A percentile compares a stretch with the other conserved stretches of the same genome.
phyloP scores from a whole-genome alignment of 2,329 filamentous ascomycete species.

The Claviceps digitariae region DNA sequence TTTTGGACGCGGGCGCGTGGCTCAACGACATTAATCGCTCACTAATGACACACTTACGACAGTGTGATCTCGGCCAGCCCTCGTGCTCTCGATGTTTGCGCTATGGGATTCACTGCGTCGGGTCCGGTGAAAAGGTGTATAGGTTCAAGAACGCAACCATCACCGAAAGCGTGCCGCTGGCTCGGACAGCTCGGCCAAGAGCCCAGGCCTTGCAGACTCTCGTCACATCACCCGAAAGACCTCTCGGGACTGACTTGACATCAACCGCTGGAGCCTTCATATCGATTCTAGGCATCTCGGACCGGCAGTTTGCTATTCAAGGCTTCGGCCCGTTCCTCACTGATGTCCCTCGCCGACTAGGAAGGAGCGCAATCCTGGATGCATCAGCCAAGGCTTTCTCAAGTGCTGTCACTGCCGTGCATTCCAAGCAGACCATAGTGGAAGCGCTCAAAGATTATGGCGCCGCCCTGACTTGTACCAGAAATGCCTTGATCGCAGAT shows the following conservation, averaged over 20 bases:
- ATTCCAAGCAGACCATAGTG: conserved; percentile 10
- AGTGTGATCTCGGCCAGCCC: conserved; percentile 5
- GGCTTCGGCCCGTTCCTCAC: conserved; percentile 32
- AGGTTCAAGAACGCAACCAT: conserved; percentile 4
- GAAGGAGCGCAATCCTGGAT: conserved; percentile 31
- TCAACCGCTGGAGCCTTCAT: conserved; percentile 11
- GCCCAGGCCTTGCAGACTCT: background rate
- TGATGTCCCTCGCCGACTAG: conserved; percentile 31
- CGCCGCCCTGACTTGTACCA: conserved; percentile 12
- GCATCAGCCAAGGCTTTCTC: conserved; percentile 19
- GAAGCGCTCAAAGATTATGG: conserved; percentile 18
- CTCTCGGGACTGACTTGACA: conserved; percentile 2
- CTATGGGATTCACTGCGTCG: conserved; percentile 3
- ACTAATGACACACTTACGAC: background rate
- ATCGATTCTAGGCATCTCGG: conserved; percentile 22
- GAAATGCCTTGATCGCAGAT: conserved; percentile 15
- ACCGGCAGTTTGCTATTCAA: conserved; percentile 31
- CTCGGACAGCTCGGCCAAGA: background rate
- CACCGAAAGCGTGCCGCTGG: background rate
- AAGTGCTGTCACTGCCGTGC: conserved; percentile 12
- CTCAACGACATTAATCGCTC: background rate
- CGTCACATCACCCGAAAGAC: background rate
- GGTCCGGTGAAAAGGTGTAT: conserved; percentile 3
- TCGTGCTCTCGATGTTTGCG: conserved; percentile 4
- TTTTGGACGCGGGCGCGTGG: background rate